Evolutionary conservation across 352 stramenopile species (phyloP).

Genomic region (Pythium graminicola): DNA sequence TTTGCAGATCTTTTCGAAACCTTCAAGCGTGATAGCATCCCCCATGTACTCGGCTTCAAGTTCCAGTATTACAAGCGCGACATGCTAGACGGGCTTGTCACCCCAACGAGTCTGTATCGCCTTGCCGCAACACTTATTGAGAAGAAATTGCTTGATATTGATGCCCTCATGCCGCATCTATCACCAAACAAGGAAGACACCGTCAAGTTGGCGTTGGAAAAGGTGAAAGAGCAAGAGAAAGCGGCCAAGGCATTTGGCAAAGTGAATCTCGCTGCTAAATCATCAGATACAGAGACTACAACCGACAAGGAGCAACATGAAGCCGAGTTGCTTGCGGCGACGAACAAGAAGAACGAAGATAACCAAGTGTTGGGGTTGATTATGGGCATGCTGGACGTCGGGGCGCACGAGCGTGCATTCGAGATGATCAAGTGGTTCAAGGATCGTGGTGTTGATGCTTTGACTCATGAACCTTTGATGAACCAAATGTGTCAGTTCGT

Average conservation of each 20-base stretch:
- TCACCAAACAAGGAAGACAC: conserved; percentile 60
- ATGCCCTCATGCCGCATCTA: conserved; percentile 74
- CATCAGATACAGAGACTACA: conserved; percentile 3
- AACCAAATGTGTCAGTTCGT: conserved; percentile 61
- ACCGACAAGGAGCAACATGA: conserved; percentile 25
- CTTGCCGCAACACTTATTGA: conserved; percentile 83
- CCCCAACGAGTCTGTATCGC: conserved; percentile 71
- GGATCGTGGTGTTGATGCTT: conserved; percentile 49
- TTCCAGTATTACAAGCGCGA: conserved; percentile 87
- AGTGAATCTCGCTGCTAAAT: conserved; percentile 56
- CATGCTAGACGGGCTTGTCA: conserved; percentile 32
- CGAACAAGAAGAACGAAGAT: conserved; percentile 29
- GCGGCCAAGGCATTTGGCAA: conserved; percentile 65
- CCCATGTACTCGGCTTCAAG: conserved; percentile 92
- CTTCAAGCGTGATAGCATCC: conserved; percentile 78
- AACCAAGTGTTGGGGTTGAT: conserved; percentile 84
- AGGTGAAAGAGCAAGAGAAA: conserved; percentile 43
- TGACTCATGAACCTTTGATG: conserved; percentile 56
- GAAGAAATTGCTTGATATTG: conserved; percentile 70
- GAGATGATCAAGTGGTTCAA: conserved; percentile 81
- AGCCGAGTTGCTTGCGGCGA: conserved; percentile 18
- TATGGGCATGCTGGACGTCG: conserved; percentile 73
- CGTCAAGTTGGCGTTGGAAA: conserved; percentile 32
- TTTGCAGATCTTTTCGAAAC: conserved; percentile 60
- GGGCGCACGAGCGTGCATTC: conserved; percentile 51